Conservation (phyloP, 2,329 filamentous ascomycete species). For the Botrytis elliptica region DNA sequence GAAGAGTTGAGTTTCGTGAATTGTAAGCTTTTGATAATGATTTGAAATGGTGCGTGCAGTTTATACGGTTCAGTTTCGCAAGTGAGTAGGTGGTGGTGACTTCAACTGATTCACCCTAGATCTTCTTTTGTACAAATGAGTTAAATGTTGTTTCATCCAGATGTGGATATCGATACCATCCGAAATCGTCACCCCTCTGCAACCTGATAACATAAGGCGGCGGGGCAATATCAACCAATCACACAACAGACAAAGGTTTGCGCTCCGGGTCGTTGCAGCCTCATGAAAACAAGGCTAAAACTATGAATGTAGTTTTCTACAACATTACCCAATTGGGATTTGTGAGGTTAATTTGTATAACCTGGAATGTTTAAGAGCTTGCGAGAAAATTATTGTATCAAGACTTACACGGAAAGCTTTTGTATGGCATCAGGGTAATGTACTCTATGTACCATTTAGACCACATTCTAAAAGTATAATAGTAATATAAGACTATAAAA, state of each 20-base stretch:
- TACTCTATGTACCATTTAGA: not conserved
- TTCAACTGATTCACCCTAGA: not conserved
- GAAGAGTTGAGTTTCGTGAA: not conserved
- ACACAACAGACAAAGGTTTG: not conserved
- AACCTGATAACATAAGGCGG: conserved; percentile 13
- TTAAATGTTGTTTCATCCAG: not conserved
- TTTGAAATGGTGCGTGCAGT: not conserved
- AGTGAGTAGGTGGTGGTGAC: not conserved
- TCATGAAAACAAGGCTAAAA: not conserved
- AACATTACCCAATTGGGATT: not conserved
- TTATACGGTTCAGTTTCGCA: not conserved
- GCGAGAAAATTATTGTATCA: not conserved
- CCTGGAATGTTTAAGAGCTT: not conserved
- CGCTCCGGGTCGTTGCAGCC: not conserved
- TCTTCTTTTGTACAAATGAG: not conserved
- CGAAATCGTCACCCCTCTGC: conserved; percentile 20
- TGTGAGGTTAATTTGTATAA: not conserved
- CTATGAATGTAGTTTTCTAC: not conserved
- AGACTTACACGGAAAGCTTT: not conserved
- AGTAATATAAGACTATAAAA: not conserved
- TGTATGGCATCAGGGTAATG: not conserved
- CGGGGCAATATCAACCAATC: conserved; percentile 4
- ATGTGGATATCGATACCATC: conserved; percentile 1
- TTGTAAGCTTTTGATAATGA: not conserved
- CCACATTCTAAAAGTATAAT: not conserved